These are phyloP conservation scores for Circinella umbellata DNA, from an alignment of 371 early-diverging fungal genomes.

Conservation along the genomic window DNA sequence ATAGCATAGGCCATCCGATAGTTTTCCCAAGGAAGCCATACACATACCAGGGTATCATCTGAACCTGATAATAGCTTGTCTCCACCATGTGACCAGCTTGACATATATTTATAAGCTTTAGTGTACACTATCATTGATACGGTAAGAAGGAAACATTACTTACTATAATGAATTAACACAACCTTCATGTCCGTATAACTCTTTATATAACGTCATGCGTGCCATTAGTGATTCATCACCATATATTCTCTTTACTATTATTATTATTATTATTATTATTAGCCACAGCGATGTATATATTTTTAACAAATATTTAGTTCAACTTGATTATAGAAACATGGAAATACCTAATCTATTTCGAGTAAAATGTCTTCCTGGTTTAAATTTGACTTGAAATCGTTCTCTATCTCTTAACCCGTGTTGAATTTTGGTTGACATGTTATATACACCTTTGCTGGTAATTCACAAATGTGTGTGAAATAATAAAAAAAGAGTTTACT, in stretches of 20 bases:
- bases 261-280: neutral
- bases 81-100: constrained; percentile 64
- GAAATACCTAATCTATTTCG: constrained; percentile 8
- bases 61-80: constrained; percentile 68
- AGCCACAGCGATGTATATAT: too few species aligned
- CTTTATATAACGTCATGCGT: constrained; percentile 37
- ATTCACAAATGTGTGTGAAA: too few species aligned
- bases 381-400: constrained; percentile 1
- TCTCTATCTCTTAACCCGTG: constrained; percentile 4
- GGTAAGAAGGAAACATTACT: constrained; percentile 7
- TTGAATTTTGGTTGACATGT: constrained; percentile 11
- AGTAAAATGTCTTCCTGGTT: neutral
- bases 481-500: too few species aligned
- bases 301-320: too few species aligned
- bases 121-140: constrained; percentile 3
- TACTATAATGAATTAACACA: constrained; percentile 81
- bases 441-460: neutral
- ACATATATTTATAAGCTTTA: too few species aligned
- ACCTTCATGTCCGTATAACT: constrained; percentile 69
- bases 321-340: neutral
- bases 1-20: constrained; percentile 30
- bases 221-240: constrained; percentile 31
- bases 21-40: constrained; percentile 52
- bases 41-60: constrained; percentile 65
- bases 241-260: constrained; percentile 33